Base-by-base conservation (phyloP, 345 rosid species). In the Salix suchowensis region DNA sequence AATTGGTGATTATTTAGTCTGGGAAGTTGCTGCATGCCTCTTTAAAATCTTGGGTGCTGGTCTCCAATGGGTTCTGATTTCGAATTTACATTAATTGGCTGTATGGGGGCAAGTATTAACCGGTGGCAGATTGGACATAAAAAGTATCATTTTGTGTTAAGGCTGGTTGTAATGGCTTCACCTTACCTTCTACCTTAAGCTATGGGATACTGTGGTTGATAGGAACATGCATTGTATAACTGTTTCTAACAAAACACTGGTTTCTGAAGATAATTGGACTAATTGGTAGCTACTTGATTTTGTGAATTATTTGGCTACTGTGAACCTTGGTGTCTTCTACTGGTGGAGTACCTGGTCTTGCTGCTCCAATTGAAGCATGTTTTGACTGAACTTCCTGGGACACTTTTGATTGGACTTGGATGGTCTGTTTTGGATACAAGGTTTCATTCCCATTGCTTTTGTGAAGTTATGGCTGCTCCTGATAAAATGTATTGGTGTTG, bases 401-500 rank as follows among this genome's bases (percentile, higher is more conserved):
- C 72, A 50, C 39, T 30, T 65, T 39, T 65, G 39, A 15, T 46
- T 65, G 79, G 73, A 55, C 44, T 76, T 67, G 54, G 78, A 67
- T 66, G 48, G 62, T 78, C 77, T 65, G 6, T 80, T 32, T 76
- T 75, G 81, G 77, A 76, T 66, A 40, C 65, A 66, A 46, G 26
- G 70, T 68, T 72, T 54, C 71, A 40, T 76, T 36, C 60, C 24
- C 61, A 37, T 21, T 61, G 19, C 18, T 46, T 19, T 72, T 77
- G 44, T 60, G 62, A 62, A 77, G 65, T 78, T 66, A 50, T 65
- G 83, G 81, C 77, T 74, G 71, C 54, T 75, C 73, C 74, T 62
- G 79, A 76, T 82, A 65, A 44, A 30, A 55, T 82, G 30, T 67
- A 67, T 73, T 37, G 75, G 78, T 34, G n/a, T 70, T 71, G 68